Conservation (phyloP, 1,284 basidiomycete species). For the Stygiomarasmius scandens region DNA sequence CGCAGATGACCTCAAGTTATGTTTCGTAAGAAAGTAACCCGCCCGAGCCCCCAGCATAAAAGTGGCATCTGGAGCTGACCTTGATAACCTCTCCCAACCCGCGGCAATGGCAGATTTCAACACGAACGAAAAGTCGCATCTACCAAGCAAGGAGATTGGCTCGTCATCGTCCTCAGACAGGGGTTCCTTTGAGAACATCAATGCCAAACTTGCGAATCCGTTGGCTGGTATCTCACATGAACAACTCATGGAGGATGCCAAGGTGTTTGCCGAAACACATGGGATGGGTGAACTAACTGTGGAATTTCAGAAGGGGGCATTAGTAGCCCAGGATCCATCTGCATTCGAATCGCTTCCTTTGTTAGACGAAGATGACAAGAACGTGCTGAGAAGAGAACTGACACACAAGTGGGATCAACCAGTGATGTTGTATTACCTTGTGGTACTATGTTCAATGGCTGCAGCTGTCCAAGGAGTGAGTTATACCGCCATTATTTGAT, state of each 20-base stretch:
- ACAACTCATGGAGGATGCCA: slow-evolving; percentile 58
- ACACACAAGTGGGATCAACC: slow-evolving; percentile 69
- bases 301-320: slow-evolving; percentile 61
- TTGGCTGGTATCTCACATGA: slow-evolving; percentile 56
- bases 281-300: slow-evolving; percentile 52
- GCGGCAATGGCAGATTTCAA: too few species aligned
- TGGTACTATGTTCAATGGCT: slow-evolving; percentile 47
- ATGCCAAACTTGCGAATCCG: slow-evolving; percentile 62
- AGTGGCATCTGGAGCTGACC: too few species aligned
- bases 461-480: slow-evolving; percentile 71
- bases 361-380: slow-evolving; percentile 64
- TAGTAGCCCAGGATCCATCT: slow-evolving; percentile 56
- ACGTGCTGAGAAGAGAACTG: slow-evolving; percentile 53
- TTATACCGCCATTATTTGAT: too few species aligned
- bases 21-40: too few species aligned
- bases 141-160: too few species aligned
- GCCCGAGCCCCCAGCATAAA: too few species aligned
- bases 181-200: too few species aligned
- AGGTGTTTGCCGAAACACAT: slow-evolving; percentile 54
- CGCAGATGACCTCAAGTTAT: too few species aligned
- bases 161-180: too few species aligned
- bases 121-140: too few species aligned
- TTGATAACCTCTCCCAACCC: too few species aligned
- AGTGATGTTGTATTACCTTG: slow-evolving; percentile 51
- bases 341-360: too few species aligned